Base-by-base conservation (phyloP, 2,329 filamentous ascomycete species). In the Sarocladiaceae sp. region DNA sequence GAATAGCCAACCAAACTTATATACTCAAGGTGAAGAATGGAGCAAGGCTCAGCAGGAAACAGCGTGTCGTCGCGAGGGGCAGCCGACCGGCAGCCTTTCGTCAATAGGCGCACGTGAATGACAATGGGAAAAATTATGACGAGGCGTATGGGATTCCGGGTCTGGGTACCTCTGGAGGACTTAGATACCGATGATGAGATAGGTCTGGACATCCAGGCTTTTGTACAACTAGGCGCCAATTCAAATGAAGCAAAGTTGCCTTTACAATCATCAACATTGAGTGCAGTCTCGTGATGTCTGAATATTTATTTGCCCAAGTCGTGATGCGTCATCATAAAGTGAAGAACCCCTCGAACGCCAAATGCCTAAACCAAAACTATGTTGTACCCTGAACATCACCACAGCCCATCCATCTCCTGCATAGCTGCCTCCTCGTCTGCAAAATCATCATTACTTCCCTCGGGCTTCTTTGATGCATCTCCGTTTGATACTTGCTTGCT, bases 361-460 rank as follows among this genome's bases (percentile, higher is more conserved):
- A 37, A 12, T 69, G 37, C 18, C 22, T 6, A 8, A n/a, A 11
- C 22, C 6, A 17, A 42, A 42, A 20, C 5, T 10, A 8, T 36
- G 15, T 17, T 36, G 33, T 20, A 46, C 23, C 13, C 23, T 8
- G 46, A 5, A 10, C 7, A 22, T 22, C 47, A 79, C 76, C 76
- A 82, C 22, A 80, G 56, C 0, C 73, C 78, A 36, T 79, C 78
- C 77, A 83, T 80, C 56, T 82, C 82, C 33, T 78, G 81, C 82
- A 90, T 84, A 1, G 79, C 84, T 54, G 83, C 85, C 66, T 87
- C 82, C 13, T 87, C 84, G 51, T 84, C 83, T 1, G 75, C 78
- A 63, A 80, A 83, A 22, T 72, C 66, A 31, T 75, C 64, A 4
- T 65, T 58, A n/a, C n/a, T 28, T 48, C 10, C 40, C 12, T 22